A percentile compares a stretch with the other conserved stretches of the same genome.
Conservation (phyloP, 1,284 basidiomycete genomes). For the Jaminaea rosea region DNA sequence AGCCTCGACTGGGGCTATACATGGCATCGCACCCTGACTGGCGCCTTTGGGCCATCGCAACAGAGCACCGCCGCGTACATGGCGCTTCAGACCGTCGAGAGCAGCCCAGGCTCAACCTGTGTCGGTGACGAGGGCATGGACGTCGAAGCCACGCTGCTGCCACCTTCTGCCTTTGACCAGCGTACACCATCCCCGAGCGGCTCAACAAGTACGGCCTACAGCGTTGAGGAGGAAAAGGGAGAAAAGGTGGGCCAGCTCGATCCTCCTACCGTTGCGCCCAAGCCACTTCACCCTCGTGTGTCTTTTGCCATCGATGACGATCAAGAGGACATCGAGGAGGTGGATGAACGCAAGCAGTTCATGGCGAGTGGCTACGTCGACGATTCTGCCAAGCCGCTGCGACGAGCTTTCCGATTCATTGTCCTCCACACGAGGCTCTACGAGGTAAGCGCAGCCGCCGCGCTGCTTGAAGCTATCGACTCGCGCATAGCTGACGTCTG, state of each 20-base stretch:
- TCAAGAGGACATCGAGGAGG: background rate
- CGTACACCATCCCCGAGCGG: background rate
- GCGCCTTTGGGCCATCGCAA: slow-evolving; percentile 17
- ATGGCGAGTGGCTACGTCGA: too few relatives aligned
- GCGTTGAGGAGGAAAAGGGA: background rate
- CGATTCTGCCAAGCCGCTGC: background rate
- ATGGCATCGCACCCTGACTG: slow-evolving; percentile 26
- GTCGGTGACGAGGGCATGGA: slow-evolving; percentile 3
- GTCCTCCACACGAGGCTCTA: background rate
- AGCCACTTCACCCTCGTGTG: background rate
- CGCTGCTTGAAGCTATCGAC: too few relatives aligned
- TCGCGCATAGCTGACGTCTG: too few relatives aligned
- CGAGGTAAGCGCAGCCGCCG: too few relatives aligned
- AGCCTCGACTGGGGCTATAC: slow-evolving; percentile 30
- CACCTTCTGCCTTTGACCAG: background rate
- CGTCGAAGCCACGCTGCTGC: background rate
- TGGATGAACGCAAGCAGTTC: too few relatives aligned
- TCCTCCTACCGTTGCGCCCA: too few relatives aligned
- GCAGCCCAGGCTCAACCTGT: too few relatives aligned
- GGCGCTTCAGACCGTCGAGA: slow-evolving; percentile 3
- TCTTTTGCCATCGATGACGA: background rate
- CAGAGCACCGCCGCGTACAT: slow-evolving; percentile 4
- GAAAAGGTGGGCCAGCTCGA: background rate
- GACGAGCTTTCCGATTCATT: background rate
- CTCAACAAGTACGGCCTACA: background rate